A percentile compares a stretch with the other conserved stretches of the same genome.
Conservation (phyloP, 2,329 filamentous ascomycete genomes). For the Aspergillus terreus region DNA sequence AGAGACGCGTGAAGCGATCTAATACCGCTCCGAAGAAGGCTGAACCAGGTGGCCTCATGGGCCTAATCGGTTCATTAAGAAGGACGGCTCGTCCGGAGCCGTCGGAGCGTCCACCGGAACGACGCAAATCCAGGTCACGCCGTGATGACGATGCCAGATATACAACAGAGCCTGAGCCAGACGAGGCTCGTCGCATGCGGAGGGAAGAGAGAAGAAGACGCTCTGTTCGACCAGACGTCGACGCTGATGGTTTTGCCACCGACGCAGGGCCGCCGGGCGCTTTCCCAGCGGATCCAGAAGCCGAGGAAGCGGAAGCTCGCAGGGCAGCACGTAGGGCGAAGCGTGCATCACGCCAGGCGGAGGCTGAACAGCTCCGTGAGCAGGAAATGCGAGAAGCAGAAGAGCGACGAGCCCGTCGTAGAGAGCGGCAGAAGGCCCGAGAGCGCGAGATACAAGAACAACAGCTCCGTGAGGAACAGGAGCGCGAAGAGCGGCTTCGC, state of each 20-base stretch:
- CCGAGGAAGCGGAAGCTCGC: slow-evolving; percentile 57
- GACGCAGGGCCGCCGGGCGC: slow-evolving; percentile 39
- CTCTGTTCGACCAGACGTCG: slow-evolving; percentile 46
- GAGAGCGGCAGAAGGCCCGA: slow-evolving; percentile 48
- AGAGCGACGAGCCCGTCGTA: slow-evolving; percentile 46
- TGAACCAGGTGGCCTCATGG: slow-evolving; percentile 52
- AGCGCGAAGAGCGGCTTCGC: slow-evolving; percentile 32
- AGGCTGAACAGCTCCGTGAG: slow-evolving; percentile 32
- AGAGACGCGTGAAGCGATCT: slow-evolving; percentile 57
- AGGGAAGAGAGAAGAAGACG: slow-evolving; percentile 36
- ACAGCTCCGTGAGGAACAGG: slow-evolving; percentile 34
- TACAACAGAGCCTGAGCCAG: slow-evolving; percentile 34
- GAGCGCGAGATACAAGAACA: slow-evolving; percentile 35
- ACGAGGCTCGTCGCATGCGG: slow-evolving; percentile 30
- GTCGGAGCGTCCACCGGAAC: slow-evolving; percentile 22
- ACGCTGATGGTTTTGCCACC: slow-evolving; percentile 45
- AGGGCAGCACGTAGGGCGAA: slow-evolving; percentile 60
- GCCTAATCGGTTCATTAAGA: slow-evolving; percentile 56
- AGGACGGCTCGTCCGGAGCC: slow-evolving; percentile 30
- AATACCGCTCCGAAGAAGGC: slow-evolving; percentile 62
- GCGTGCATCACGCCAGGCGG: slow-evolving; percentile 37
- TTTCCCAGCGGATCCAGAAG: slow-evolving; percentile 34
- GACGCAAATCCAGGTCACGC: slow-evolving; percentile 34
- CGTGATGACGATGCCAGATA: slow-evolving; percentile 33
- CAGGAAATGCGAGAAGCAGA: slow-evolving; percentile 32